Conservation (phyloP, 164 flowering plant genomes). For the Cinnamomum chago region DNA sequence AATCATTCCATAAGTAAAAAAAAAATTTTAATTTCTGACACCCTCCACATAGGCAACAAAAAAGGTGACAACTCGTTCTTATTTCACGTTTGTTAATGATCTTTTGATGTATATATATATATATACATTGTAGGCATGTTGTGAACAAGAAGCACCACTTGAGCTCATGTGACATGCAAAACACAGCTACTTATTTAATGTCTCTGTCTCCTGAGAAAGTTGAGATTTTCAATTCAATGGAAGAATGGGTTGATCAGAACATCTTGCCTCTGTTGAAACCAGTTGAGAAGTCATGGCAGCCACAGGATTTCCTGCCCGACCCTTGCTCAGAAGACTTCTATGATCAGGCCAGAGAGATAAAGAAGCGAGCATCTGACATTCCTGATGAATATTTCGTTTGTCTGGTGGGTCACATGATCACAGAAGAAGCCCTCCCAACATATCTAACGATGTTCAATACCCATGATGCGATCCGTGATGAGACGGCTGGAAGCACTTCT, state of each 20-base stretch:
- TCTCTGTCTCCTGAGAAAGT: conserved; percentile 26
- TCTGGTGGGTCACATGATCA: conserved; percentile 21
- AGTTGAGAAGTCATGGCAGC: conserved; percentile 54
- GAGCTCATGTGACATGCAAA: conserved; percentile 17
- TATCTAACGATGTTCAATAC: conserved; percentile 55
- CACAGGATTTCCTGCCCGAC: conserved; percentile 45
- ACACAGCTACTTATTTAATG: conserved; percentile 25
- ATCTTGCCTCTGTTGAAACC: conserved; percentile 42
- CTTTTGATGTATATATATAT: too few species aligned
- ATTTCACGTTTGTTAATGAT: too few species aligned
- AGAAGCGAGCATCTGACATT: conserved; percentile 6
- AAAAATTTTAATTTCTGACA: too few species aligned
- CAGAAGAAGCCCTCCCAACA: conserved; percentile 60
- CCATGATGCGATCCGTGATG: conserved; percentile 45
- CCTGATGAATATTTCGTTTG: conserved; percentile 15
- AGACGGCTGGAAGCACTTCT: conserved; percentile 45
- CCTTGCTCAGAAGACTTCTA: conserved; percentile 41
- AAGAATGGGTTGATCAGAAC: conserved; percentile 37
- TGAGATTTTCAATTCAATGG: conserved; percentile 28
- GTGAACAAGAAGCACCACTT: background rate
- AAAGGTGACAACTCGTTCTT: too few species aligned
- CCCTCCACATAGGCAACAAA: too few species aligned
- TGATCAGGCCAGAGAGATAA: conserved; percentile 36
- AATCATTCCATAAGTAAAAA: too few species aligned
- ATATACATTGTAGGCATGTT: too few species aligned